A percentile compares a stretch with the other conserved stretches of the same genome.
Evolutionary conservation across 164 flowering plant genomes (phyloP).

Genomic region (Vitis cinerea): DNA sequence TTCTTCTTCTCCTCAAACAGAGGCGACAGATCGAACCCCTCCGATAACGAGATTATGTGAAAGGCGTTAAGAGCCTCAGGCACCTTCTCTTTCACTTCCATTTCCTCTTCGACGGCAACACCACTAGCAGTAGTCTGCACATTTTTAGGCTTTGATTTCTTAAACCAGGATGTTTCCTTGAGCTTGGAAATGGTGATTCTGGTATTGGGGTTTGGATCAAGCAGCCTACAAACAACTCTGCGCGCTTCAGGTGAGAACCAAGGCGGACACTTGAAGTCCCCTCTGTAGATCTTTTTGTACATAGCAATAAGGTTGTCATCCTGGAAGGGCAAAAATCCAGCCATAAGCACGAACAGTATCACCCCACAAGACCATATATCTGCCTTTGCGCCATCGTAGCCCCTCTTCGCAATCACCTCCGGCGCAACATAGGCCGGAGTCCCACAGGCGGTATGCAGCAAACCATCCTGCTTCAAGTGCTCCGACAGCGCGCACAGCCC

Average conservation of each 20-base stretch:
- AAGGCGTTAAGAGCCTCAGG: conserved; percentile 49
- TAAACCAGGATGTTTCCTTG: conserved; percentile 55
- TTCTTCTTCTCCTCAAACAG: conserved; percentile 48
- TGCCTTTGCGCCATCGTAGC: conserved; percentile 60
- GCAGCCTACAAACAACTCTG: conserved; percentile 36
- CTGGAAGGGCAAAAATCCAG: conserved; percentile 56
- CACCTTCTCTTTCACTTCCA: conserved; percentile 15
- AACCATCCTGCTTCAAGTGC: conserved; percentile 49
- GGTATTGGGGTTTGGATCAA: conserved; percentile 48
- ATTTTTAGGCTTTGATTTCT: conserved; percentile 28
- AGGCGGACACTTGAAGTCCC: conserved; percentile 60
- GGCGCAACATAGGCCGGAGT: conserved; percentile 69
- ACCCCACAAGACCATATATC: conserved; percentile 69
- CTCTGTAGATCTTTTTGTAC: conserved; percentile 53
- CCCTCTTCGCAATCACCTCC: conserved; percentile 52
- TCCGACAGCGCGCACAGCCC: conserved; percentile 54
- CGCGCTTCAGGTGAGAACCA: conserved; percentile 56
- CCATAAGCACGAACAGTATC: conserved; percentile 47
- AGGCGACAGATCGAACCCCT: conserved; percentile 57
- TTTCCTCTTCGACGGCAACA: conserved; percentile 3
- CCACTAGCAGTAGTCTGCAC: background rate
- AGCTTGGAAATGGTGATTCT: conserved; percentile 41
- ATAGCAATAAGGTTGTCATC: conserved; percentile 53
- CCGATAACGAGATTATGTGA: conserved; percentile 50
- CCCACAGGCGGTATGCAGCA: conserved; percentile 59